Evolutionary conservation across 441 rosid species (phyloP).

Genomic region (Biscutella auriculata): DNA sequence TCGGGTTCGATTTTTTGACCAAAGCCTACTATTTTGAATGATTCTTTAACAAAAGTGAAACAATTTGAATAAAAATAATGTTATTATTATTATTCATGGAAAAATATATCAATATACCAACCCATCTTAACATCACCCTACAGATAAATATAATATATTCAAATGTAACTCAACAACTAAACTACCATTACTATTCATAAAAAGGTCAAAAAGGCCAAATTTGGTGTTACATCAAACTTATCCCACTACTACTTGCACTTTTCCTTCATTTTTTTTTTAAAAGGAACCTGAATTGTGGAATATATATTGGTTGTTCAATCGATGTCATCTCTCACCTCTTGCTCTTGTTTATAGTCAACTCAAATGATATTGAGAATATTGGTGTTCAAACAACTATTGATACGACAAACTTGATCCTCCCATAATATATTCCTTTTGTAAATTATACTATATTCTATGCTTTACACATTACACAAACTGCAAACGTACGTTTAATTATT

Average conservation of each 20-base stretch:
- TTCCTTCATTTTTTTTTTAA: not conserved
- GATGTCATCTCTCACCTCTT: not conserved
- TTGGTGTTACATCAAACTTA: slow-evolving; percentile 13
- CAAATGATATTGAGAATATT: not conserved
- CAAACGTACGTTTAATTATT: not conserved
- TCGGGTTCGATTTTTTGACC: too few species aligned
- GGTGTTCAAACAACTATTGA: slow-evolving; percentile 1
- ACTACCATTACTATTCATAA: not conserved
- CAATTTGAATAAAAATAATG: too few species aligned
- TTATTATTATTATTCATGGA: too few species aligned
- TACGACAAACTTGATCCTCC: not conserved
- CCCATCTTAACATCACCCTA: too few species aligned
- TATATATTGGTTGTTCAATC: not conserved
- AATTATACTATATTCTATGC: not conserved
- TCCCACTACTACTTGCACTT: not conserved
- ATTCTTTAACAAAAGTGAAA: too few species aligned
- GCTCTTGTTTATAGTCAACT: not conserved
- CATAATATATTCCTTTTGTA: not conserved
- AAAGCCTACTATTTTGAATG: too few species aligned
- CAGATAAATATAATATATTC: not conserved
- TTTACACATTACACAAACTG: not conserved
- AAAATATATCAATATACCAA: too few species aligned
- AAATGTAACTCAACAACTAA: slow-evolving; percentile 12
- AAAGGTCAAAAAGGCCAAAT: slow-evolving; percentile 7
- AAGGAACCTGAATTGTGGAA: not conserved